Conservation (phyloP, 345 rosid genomes). For the Hibiscus syriacus region DNA sequence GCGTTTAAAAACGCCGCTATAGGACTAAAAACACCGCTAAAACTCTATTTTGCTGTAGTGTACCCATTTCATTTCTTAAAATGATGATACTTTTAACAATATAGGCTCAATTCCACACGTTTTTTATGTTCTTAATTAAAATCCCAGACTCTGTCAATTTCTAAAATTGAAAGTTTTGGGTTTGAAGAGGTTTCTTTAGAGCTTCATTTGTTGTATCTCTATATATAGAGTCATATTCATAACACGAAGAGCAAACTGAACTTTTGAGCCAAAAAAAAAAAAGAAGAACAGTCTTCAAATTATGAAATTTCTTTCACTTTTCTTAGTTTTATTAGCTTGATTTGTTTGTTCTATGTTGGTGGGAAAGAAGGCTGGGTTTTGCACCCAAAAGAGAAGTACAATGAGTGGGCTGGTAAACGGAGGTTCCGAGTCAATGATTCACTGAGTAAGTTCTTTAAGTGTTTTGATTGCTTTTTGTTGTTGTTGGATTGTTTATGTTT, state of each 20-base stretch:
- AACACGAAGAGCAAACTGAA: background rate
- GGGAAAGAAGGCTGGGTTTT: slow-evolving; percentile 52
- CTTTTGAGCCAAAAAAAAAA: background rate
- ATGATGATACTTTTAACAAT: background rate
- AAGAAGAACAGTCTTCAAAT: background rate
- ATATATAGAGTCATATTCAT: background rate
- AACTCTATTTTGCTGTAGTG: no score
- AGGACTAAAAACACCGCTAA: no score
- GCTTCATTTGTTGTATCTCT: background rate
- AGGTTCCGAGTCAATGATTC: slow-evolving; percentile 59
- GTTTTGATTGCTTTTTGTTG: background rate
- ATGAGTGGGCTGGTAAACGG: slow-evolving; percentile 45
- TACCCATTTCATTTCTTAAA: background rate
- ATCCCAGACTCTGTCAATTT: background rate
- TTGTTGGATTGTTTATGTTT: background rate
- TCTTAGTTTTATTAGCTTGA: slow-evolving; percentile 18
- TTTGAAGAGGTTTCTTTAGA: background rate
- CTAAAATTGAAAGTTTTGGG: background rate
- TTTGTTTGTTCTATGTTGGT: slow-evolving; percentile 39
- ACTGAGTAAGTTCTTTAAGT: slow-evolving; percentile 34
- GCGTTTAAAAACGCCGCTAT: no score
- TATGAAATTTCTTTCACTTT: slow-evolving; percentile 20
- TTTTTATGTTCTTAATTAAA: background rate
- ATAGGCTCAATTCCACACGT: background rate
- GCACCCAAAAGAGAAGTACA: slow-evolving; percentile 36